Conservation (phyloP, 164 flowering plant species). For the Echeveria elegans region DNA sequence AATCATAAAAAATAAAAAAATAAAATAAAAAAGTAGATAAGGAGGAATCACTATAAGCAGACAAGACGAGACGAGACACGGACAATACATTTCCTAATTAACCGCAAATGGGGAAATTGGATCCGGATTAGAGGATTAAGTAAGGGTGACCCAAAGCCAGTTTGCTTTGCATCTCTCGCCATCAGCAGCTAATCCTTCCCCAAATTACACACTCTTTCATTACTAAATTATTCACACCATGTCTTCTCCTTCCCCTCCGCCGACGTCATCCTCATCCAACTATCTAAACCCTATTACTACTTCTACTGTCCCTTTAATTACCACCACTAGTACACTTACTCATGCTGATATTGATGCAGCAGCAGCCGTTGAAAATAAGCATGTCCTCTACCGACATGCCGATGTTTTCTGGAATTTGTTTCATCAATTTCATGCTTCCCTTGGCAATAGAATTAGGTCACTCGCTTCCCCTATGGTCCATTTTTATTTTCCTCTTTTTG, state of each 20-base stretch:
- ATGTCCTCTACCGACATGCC: not conserved
- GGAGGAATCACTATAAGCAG: too few species aligned
- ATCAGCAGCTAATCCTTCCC: slow-evolving; percentile 4
- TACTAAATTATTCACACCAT: too few species aligned
- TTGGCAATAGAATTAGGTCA: not conserved
- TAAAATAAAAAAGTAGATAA: too few species aligned
- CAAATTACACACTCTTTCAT: not conserved
- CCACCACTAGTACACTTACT: too few species aligned
- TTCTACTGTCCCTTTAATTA: not conserved
- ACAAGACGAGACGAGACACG: not conserved
- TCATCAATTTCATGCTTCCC: slow-evolving; percentile 1
- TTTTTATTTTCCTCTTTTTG: not conserved
- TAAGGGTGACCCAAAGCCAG: not conserved
- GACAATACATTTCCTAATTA: not conserved
- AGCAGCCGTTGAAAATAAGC: too few species aligned
- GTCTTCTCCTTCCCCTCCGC: slow-evolving; percentile 3
- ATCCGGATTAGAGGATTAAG: not conserved
- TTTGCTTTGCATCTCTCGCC: not conserved
- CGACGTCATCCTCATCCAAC: slow-evolving; percentile 1
- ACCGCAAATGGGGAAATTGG: not conserved
- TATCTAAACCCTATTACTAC: not conserved
- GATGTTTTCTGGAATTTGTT: slow-evolving; percentile 5
- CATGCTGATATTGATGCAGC: not conserved
- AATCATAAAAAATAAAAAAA: too few species aligned
- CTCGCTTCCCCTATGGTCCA: too few species aligned